Evolutionary conservation across 352 stramenopile genomes (phyloP).

Genomic region (Phytophthora pinifolia): DNA sequence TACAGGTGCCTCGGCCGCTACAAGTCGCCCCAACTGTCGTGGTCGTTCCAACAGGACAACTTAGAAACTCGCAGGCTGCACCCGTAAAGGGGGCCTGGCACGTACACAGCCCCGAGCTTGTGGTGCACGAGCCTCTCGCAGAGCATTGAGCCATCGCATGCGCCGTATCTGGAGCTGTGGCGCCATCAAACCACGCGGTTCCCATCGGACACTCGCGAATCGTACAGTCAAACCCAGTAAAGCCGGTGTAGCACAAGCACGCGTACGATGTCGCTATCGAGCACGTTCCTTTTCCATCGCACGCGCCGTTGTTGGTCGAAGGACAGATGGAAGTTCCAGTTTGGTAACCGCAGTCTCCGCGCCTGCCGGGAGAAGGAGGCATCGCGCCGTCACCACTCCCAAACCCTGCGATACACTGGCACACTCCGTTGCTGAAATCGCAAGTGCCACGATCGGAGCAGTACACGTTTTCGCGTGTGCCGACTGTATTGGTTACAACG

Average conservation of each 20-base stretch:
- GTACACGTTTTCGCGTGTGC: constrained; percentile 57
- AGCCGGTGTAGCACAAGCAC: constrained; percentile 71
- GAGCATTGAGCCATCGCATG: constrained; percentile 56
- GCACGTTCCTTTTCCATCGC: constrained; percentile 54
- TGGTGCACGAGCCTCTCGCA: constrained; percentile 58
- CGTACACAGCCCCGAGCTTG: constrained; percentile 48
- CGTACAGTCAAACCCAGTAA: constrained; percentile 55
- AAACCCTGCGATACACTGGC: constrained; percentile 66
- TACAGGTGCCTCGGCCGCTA: constrained; percentile 72
- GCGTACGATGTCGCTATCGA: constrained; percentile 38
- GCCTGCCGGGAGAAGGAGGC: constrained; percentile 18
- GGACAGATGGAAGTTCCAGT: constrained; percentile 36
- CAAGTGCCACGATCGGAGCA: constrained; percentile 88
- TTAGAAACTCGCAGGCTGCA: constrained; percentile 67
- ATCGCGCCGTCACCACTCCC: constrained; percentile 55
- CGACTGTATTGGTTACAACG: constrained; percentile 20
- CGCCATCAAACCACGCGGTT: constrained; percentile 67
- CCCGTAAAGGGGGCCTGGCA: constrained; percentile 80
- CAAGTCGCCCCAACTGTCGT: constrained; percentile 34
- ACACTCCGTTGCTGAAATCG: constrained; percentile 61
- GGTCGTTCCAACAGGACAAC: constrained; percentile 35
- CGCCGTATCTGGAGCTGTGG: constrained; percentile 47
- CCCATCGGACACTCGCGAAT: constrained; percentile 51
- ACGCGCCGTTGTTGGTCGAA: constrained; percentile 31
- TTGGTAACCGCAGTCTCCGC: constrained; percentile 52